Evolutionary conservation across 2,329 filamentous ascomycete genomes (phyloP), one percentile per base, ranked within the genome.

Genomic region (Fonsecaea erecta): DNA sequence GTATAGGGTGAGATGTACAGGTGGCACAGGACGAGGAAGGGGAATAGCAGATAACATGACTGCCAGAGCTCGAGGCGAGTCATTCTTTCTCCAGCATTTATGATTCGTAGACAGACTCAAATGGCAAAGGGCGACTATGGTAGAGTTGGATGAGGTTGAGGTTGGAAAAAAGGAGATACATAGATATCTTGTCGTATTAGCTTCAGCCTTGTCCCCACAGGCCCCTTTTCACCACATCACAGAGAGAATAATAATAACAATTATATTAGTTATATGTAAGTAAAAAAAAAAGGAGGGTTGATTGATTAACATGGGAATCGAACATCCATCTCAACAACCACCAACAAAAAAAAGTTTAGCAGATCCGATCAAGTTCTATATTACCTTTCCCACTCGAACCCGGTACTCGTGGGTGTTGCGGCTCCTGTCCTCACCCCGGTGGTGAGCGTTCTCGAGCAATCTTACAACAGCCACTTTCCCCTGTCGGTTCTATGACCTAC

Each of bases 1-100:
- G 93, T 97, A 80, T 96, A 94, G 0, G 95, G 95, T 11, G 93
- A 87, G 26, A 88, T 76, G 67, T 87, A 74, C 62, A 96, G 86
- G 77, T 97, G 91, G 61, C 90, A 62, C 64, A 90, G 76, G 71
- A 91, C 82, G 35, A 89, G 75, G 1, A 82, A 76, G 1, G 91
- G 90, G 60, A 75, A 72, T 11, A 78, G 66, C 9, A 78, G 56
- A 34, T 68, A 65, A 21, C 80, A 76, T 46, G 89, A 74, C 16
- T 82, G 64, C 30, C 76, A 70, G 71, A 86, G 84, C 84, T 75
- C 71, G 71, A 66, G 18, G n/a, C 34, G 55, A 28, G 52, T 63
- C 66, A 68, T 68, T 30, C 16, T 53, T 32, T 53, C 3, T 21
- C 32, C 16, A n/a, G 24, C 6, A 34, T 3, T n/a, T 8, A 24